Evolutionary conservation across 257 asterid genomes (phyloP).

Genomic region (Ehretia macrophylla): DNA sequence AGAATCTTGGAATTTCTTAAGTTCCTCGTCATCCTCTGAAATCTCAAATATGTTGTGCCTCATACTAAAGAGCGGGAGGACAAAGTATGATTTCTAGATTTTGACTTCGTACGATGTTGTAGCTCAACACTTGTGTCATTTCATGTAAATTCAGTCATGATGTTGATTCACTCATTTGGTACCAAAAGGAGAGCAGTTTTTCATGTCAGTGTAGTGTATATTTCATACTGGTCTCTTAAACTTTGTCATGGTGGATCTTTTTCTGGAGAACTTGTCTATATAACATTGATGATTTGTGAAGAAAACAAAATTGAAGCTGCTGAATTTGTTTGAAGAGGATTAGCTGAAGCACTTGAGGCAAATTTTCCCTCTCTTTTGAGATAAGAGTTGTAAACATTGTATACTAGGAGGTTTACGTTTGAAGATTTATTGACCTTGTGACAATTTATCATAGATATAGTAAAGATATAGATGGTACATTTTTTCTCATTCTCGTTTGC

Average conservation of each 20-base stretch:
- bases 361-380: background rate
- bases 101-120: background rate
- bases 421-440: no score
- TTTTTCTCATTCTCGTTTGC: no score
- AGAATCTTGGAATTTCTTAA: slow-evolving; percentile 78
- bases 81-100: slow-evolving; percentile 75
- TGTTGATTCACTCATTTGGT: background rate
- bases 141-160: background rate
- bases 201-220: background rate
- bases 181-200: background rate
- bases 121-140: background rate
- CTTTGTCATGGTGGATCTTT: background rate
- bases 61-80: slow-evolving; percentile 74
- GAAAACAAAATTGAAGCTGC: background rate
- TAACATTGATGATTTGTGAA: background rate
- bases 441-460: no score
- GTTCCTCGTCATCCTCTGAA: slow-evolving; percentile 35
- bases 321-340: background rate
- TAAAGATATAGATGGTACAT: no score
- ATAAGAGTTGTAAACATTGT: no score
- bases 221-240: background rate
- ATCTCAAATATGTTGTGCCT: slow-evolving; percentile 86
- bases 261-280: background rate
- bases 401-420: background rate
- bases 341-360: background rate